Evolutionary conservation across 805 yeast species (phyloP).

Genomic region (Helenozyma rhizophorensis): DNA sequence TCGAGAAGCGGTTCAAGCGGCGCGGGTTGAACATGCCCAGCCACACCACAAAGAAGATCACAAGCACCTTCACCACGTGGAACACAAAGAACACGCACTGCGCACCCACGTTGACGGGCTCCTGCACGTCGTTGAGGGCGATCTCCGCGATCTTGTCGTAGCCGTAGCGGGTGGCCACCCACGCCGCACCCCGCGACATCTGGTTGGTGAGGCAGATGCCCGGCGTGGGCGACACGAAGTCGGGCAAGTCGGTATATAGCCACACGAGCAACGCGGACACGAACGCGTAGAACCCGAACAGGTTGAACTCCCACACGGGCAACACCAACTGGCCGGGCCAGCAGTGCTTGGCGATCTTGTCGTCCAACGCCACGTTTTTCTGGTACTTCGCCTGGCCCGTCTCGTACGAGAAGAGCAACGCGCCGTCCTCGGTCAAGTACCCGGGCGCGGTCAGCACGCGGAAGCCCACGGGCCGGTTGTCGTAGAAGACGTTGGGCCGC

Average conservation of each 20-base stretch:
- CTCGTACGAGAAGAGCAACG: conserved; percentile 60
- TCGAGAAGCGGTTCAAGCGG: conserved; percentile 28
- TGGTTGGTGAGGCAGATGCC: conserved; percentile 76
- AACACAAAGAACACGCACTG: conserved; percentile 68
- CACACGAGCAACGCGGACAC: conserved; percentile 50
- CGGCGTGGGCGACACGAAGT: conserved; percentile 84
- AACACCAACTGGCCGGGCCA: conserved; percentile 91
- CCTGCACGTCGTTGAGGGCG: conserved; percentile 46
- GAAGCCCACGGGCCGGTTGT: conserved; percentile 61
- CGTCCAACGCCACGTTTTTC: conserved; percentile 41
- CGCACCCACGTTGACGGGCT: conserved; percentile 36
- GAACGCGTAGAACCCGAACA: conserved; percentile 38
- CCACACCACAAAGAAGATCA: conserved; percentile 55
- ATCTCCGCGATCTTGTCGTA: conserved; percentile 40
- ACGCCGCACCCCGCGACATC: conserved; percentile 24
- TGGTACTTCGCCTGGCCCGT: conserved; percentile 45
- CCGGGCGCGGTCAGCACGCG: conserved; percentile 68
- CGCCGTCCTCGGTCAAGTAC: conserved; percentile 77
- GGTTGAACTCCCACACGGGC: conserved; percentile 62
- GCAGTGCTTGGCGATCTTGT: conserved; percentile 51
- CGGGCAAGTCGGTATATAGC: conserved; percentile 94
- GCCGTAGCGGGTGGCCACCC: conserved; percentile 30
- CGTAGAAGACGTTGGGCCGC: conserved; percentile 75
- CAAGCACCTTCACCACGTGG: conserved; percentile 59
- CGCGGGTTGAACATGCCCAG: conserved; percentile 78